These are phyloP conservation scores for Pyrrhoderma lamaoense DNA, from an alignment of 1,284 basidiomycete species.

Conservation along the genomic window DNA sequence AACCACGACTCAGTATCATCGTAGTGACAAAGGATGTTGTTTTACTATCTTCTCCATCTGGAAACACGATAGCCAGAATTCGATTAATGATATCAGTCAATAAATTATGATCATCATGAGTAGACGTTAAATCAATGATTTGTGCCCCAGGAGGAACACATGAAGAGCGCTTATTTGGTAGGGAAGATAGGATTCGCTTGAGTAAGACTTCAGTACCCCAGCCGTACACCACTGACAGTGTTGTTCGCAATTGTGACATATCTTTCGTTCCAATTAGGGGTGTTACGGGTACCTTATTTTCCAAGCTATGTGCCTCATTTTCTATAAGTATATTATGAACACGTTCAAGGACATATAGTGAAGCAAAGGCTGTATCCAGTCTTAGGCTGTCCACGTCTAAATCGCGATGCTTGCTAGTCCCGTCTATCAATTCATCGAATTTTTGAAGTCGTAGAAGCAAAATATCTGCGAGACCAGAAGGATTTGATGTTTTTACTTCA, in stretches of 20 bases:
- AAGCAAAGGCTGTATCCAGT: conserved; percentile 47
- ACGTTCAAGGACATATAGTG: conserved; percentile 44
- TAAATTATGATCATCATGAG: conserved; percentile 32
- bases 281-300: too few relatives aligned
- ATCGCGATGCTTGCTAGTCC: neutral
- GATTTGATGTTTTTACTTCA: conserved; percentile 6
- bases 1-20: conserved; percentile 49
- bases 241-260: conserved; percentile 49
- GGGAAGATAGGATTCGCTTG: conserved; percentile 34
- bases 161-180: conserved; percentile 30
- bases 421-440: conserved; percentile 9
- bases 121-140: conserved; percentile 31
- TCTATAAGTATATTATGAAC: conserved; percentile 41
- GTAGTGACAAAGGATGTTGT: conserved; percentile 55
- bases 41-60: conserved; percentile 38
- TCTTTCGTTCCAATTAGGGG: conserved; percentile 59
- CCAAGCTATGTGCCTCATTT: conserved; percentile 17
- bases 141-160: conserved; percentile 16
- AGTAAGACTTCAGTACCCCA: conserved; percentile 59
- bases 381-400: conserved; percentile 23
- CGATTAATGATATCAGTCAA: conserved; percentile 38
- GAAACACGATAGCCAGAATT: conserved; percentile 45
- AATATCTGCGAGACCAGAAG: conserved; percentile 5
- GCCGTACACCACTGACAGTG: conserved; percentile 59
- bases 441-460: conserved; percentile 10